Percentiles rank a stretch among this genome's conserved stretches.
phyloP scores from a whole-genome alignment of 805 yeast species.

The Candida golubevii region DNA sequence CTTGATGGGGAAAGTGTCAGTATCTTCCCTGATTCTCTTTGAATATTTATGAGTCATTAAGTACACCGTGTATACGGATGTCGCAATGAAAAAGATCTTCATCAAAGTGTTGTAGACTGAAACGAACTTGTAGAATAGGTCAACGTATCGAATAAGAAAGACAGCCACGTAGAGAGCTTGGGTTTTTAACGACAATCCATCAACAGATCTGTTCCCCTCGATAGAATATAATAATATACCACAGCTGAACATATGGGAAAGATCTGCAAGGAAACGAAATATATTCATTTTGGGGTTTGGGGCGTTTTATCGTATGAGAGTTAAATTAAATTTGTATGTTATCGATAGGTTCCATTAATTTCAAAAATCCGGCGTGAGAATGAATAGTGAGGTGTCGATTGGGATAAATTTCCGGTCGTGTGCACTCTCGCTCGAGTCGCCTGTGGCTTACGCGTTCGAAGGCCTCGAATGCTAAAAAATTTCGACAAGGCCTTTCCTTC shows the following conservation, averaged over 20 bases:
- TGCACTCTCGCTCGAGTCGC: no score
- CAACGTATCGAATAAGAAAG: conserved; percentile 68
- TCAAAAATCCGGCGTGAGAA: no score
- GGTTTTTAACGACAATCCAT: conserved; percentile 86
- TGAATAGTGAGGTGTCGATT: no score
- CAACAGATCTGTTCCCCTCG: conserved; percentile 55
- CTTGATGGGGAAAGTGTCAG: conserved; percentile 64
- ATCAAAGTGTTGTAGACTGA: conserved; percentile 74
- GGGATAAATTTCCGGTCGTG: no score
- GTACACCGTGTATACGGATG: conserved; percentile 71
- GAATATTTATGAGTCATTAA: conserved; percentile 62
- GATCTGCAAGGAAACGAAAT: conserved; percentile 56
- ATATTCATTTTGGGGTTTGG: conserved; percentile 29
- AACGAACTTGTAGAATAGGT: conserved; percentile 50
- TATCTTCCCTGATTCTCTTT: conserved; percentile 57
- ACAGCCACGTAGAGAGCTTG: conserved; percentile 76
- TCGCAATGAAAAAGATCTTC: conserved; percentile 75
- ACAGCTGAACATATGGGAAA: conserved; percentile 78
- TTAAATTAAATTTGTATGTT: no score
- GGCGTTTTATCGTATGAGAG: no score
- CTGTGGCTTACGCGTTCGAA: no score
- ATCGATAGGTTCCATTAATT: no score
- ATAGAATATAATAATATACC: conserved; percentile 72
- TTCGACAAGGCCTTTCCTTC: no score
- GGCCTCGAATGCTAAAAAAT: no score